Percentiles rank a stretch among this genome's conserved stretches.
Conservation (phyloP, 2,329 filamentous ascomycete genomes). For the Podosphaera xanthii region DNA sequence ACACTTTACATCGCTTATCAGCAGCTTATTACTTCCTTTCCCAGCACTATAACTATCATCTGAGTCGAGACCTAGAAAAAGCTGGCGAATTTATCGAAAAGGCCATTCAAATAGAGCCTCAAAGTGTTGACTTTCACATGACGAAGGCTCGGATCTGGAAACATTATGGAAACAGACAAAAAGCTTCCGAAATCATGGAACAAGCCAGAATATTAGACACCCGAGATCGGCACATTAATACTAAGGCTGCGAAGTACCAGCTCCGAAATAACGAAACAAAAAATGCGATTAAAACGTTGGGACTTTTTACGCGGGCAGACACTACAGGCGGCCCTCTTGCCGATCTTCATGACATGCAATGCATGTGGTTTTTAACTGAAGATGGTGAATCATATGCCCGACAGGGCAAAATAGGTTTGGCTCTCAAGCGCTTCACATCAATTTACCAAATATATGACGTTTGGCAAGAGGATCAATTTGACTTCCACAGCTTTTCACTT, state of each 20-base stretch:
- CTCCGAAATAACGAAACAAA: constrained; percentile 81
- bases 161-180: constrained; percentile 56
- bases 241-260: constrained; percentile 92
- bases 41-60: constrained; percentile 86
- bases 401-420: constrained; percentile 60
- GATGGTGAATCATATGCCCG: constrained; percentile 78
- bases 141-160: constrained; percentile 91
- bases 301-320: constrained; percentile 83
- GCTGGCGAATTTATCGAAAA: constrained; percentile 66
- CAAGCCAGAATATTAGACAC: constrained; percentile 64
- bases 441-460: constrained; percentile 85
- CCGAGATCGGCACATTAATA: constrained; percentile 93
- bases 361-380: constrained; percentile 88
- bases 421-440: constrained; percentile 76
- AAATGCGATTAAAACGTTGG: constrained; percentile 66
- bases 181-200: constrained; percentile 75
- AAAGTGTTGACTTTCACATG: constrained; percentile 80
- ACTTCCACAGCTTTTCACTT: constrained; percentile 96
- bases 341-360: constrained; percentile 95
- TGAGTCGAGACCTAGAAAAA: constrained; percentile 64
- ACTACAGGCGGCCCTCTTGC: constrained; percentile 68
- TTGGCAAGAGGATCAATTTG: constrained; percentile 97
- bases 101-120: constrained; percentile 55
- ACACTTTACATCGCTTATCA: constrained; percentile 41
- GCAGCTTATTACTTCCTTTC: constrained; percentile 82